These are phyloP conservation scores for Mycena rebaudengoi DNA, from an alignment of 768 basidiomycete genomes.

Conservation along the genomic window DNA sequence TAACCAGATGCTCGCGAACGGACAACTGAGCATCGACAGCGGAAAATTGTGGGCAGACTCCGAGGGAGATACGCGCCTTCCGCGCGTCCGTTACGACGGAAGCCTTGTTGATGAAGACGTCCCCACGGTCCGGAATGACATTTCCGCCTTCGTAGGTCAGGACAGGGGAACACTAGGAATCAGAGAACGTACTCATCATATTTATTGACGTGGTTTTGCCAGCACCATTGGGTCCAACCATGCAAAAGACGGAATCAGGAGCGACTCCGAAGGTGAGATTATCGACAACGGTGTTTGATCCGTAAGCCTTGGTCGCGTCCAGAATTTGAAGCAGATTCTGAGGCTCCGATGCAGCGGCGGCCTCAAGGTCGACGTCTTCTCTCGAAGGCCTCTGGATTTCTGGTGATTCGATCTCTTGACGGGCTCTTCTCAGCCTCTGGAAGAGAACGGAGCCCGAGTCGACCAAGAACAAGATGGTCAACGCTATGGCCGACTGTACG, in stretches of 20 bases:
- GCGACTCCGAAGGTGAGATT: conserved; percentile 75
- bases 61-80: conserved; percentile 71
- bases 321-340: conserved; percentile 69
- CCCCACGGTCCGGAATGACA: conserved; percentile 69
- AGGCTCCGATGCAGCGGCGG: conserved; percentile 52
- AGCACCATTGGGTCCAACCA: conserved; percentile 86
- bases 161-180: background rate
- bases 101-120: conserved; percentile 69
- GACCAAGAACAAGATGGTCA: conserved; percentile 74
- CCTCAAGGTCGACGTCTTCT: conserved; percentile 66
- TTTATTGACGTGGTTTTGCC: conserved; percentile 87
- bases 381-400: conserved; percentile 27
- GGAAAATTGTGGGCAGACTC: conserved; percentile 86
- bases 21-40: conserved; percentile 82
- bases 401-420: conserved; percentile 3
- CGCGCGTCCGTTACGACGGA: conserved; percentile 72
- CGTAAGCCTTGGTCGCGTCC: conserved; percentile 68
- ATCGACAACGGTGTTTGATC: conserved; percentile 66
- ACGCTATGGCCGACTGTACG: conserved; percentile 61
- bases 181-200: conserved; percentile 64
- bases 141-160: conserved; percentile 61
- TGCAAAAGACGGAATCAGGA: conserved; percentile 67
- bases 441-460: conserved; percentile 68
- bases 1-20: conserved; percentile 76
- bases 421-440: conserved; percentile 43